Base-by-base conservation (phyloP, 2,329 filamentous ascomycete species). In the Microthyrium microscopicum region DNA sequence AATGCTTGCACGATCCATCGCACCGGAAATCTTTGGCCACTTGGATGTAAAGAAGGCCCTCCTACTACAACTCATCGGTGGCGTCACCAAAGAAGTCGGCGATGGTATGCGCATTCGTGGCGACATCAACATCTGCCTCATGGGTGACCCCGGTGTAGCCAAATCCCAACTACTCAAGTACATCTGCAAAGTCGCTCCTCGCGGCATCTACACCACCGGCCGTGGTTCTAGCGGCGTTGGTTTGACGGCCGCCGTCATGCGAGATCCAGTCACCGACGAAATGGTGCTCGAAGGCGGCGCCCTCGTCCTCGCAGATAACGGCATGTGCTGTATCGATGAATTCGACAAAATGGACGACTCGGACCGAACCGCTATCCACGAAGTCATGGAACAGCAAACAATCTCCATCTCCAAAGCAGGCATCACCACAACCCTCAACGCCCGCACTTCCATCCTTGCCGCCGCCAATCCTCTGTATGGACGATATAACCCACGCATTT, bases 91-190 rank as follows among this genome's bases (percentile, higher is more conserved):
- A 57, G 77, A 89, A 49, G 91, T 95, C 70, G 84, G 84, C 33
- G 89, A 98, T 49, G 89, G 89, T 39, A 95, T 98, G 89, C 79
- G 84, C 48, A 98, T 98, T 52, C 83, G 89, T 67, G 89, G 89
- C 47, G 89, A 98, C 51, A 92, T 98, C 64, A 98, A 98, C 59
- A 77, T 98, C 41, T 95, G 89, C 55, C 62, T 98, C 49, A 98
- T 98, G 89, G 89, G 89, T 67, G 89, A 98, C 50, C 89, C 89
- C 52, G 89, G 89, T 82, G 89, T 98, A 51, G 89, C 89, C 61
- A 98, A 98, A 62, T 98, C 89, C 24, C 89, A 98, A 62, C 63
- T 98, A 44, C 69, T 98, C 44, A 95, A 94, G 60, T 98, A 98
- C 55, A 95, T 98, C 52, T 83, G 84, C 43, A 95, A 98, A 61